These are phyloP conservation scores for Geoglossum glabrum DNA, from an alignment of 495 filamentous ascomycete species.

Conservation along the genomic window DNA sequence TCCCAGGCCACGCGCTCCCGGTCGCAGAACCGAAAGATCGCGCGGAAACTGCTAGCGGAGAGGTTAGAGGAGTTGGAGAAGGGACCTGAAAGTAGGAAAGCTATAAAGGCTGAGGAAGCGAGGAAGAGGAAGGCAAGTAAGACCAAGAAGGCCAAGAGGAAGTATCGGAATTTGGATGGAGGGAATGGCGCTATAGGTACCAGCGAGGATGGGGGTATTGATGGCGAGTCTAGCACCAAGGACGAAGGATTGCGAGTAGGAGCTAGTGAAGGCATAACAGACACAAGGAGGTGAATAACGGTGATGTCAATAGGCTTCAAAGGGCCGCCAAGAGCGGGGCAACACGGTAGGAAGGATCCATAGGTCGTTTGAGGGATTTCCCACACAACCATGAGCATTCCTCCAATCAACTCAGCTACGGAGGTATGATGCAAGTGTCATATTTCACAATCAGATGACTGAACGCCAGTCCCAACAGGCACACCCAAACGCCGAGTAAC, in stretches of 20 bases:
- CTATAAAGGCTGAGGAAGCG: constrained; percentile 32
- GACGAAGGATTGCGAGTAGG: neutral
- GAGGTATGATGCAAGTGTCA: neutral
- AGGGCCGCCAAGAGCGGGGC: neutral
- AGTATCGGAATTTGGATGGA: constrained; percentile 35
- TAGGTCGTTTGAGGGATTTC: neutral
- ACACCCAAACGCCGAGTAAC: neutral
- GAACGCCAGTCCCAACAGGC: neutral
- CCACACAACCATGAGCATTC: neutral
- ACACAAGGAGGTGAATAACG: neutral
- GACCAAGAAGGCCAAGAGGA: constrained; percentile 43
- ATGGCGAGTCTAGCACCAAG: constrained; percentile 25
- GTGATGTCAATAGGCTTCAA: neutral
- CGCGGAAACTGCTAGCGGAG: constrained; percentile 55
- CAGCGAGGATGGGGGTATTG: constrained; percentile 22
- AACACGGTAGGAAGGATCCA: neutral
- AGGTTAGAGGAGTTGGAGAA: constrained; percentile 48
- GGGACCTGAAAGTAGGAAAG: constrained; percentile 35
- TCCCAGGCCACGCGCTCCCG: constrained; percentile 77
- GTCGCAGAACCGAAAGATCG: constrained; percentile 74
- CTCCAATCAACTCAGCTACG: neutral
- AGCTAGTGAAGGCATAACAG: neutral
- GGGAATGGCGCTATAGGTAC: constrained; percentile 23
- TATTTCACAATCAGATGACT: neutral
- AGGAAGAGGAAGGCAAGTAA: constrained; percentile 45